These are phyloP conservation scores for Solanum rostratum DNA, from an alignment of 257 asterid genomes.

Conservation along the genomic window DNA sequence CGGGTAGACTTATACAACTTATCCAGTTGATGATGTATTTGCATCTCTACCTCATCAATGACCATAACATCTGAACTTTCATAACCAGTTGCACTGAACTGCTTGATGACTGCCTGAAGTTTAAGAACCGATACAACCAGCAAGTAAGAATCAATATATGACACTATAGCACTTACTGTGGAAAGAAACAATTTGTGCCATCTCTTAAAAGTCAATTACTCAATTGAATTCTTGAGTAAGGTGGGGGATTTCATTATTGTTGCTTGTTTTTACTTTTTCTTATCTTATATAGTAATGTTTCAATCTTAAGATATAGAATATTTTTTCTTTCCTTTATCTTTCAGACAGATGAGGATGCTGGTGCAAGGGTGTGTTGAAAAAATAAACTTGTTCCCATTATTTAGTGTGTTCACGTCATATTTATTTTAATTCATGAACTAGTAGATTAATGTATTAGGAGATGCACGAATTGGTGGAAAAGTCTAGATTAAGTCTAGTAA, in stretches of 20 bases:
- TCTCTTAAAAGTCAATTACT: not conserved
- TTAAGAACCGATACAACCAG: not conserved
- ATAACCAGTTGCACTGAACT: conserved; percentile 81
- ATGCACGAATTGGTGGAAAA: no score
- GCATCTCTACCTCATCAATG: conserved; percentile 87
- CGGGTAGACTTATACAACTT: conserved; percentile 89
- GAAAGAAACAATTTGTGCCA: not conserved
- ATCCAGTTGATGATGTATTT: conserved; percentile 79
- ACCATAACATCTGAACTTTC: conserved; percentile 79
- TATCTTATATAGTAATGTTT: not conserved
- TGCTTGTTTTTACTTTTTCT: not conserved
- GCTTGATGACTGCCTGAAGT: conserved; percentile 88
- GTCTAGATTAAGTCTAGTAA: no score
- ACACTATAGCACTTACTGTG: not conserved
- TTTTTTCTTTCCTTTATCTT: not conserved
- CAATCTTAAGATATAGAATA: not conserved
- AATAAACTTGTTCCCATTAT: no score
- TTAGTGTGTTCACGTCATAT: no score
- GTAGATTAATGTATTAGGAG: no score
- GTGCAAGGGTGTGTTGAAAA: no score
- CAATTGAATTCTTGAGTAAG: not conserved
- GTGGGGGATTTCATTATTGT: not conserved
- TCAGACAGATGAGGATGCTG: not conserved
- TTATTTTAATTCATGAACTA: no score
- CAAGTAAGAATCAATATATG: not conserved